Evolutionary conservation across 176 grass and related monocot species (phyloP).

Genomic region (Eragrostis nindensis): DNA sequence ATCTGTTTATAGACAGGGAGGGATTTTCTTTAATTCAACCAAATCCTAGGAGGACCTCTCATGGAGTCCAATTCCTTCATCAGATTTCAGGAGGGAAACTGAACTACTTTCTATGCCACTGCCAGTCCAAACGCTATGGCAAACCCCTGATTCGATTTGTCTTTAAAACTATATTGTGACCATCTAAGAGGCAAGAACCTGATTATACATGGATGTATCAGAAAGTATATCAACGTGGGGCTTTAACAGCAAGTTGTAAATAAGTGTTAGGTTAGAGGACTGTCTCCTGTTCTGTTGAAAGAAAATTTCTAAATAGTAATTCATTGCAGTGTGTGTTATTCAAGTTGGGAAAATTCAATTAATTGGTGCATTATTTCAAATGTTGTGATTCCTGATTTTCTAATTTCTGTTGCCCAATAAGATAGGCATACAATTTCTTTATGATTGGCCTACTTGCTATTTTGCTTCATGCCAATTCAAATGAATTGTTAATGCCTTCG

Average conservation of each 20-base stretch:
- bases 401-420: too few species aligned
- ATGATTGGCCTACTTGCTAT: background rate
- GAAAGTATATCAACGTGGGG: background rate
- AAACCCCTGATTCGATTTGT: background rate
- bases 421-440: background rate
- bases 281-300: background rate
- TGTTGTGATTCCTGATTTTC: too few species aligned
- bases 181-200: background rate
- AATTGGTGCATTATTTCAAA: background rate
- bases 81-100: background rate
- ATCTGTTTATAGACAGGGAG: background rate
- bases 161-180: background rate
- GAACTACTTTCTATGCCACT: background rate
- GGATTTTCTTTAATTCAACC: background rate
- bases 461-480: background rate
- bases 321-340: background rate
- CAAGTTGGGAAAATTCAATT: too few species aligned
- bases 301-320: background rate
- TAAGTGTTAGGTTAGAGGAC: background rate
- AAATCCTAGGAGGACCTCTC: background rate
- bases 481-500: background rate
- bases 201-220: too few species aligned
- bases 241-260: background rate
- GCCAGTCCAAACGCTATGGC: background rate
- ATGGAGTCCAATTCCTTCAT: background rate